phyloP scores from a whole-genome alignment of 2,329 filamentous ascomycete species.

The Huntiella bhutanensis region DNA sequence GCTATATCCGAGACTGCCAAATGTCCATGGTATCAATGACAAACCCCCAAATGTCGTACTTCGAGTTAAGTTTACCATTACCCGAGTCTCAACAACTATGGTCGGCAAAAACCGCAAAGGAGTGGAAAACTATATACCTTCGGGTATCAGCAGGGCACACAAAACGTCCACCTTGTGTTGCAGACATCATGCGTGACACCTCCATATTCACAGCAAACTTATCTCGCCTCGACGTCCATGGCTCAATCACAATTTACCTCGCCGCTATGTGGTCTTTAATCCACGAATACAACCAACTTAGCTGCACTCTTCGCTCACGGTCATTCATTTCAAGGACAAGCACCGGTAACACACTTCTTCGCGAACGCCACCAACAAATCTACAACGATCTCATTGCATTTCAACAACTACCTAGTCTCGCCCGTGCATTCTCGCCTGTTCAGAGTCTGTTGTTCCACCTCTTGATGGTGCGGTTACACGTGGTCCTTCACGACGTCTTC shows the following conservation, averaged over 20 bases:
- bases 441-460: constrained; percentile 32
- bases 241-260: constrained; percentile 40
- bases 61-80: constrained; percentile 46
- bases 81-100: constrained; percentile 44
- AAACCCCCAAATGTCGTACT: constrained; percentile 47
- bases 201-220: constrained; percentile 30
- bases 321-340: constrained; percentile 24
- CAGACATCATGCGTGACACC: constrained; percentile 38
- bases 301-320: constrained; percentile 28
- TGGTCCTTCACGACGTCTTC: constrained; percentile 45
- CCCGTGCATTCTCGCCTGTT: constrained; percentile 22
- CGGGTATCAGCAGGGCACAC: constrained; percentile 20
- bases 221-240: constrained; percentile 33
- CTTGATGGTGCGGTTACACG: constrained; percentile 43
- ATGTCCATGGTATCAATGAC: constrained; percentile 47
- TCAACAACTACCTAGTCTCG: constrained; percentile 19
- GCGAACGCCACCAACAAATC: constrained; percentile 42
- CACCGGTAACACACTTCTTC: constrained; percentile 26
- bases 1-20: constrained; percentile 46
- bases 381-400: constrained; percentile 35
- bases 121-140: constrained; percentile 46
- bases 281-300: constrained; percentile 45
- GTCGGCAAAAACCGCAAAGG: constrained; percentile 41
- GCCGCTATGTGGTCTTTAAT: constrained; percentile 48
- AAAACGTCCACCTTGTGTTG: constrained; percentile 29